These are phyloP conservation scores for Sugiyamaella smithiae DNA, from an alignment of 805 yeast species.

Conservation along the genomic window DNA sequence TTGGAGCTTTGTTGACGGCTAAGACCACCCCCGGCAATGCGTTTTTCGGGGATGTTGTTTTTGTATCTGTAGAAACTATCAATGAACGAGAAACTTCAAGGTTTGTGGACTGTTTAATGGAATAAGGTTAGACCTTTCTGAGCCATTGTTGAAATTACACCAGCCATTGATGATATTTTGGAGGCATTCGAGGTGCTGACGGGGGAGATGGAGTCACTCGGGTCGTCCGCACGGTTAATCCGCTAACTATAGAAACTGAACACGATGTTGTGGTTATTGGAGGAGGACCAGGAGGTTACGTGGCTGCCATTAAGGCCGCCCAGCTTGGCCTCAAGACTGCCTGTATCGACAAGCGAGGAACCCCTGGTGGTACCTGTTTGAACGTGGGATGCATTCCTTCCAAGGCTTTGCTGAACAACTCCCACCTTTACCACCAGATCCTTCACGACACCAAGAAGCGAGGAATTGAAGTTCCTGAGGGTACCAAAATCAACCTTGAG, in stretches of 20 bases:
- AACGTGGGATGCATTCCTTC: constrained; percentile 99
- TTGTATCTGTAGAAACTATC: no score
- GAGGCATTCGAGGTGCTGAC: no score
- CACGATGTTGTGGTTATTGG: constrained; percentile 95
- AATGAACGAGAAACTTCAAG: no score
- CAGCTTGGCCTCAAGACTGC: constrained; percentile 94
- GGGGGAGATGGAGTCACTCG: not conserved
- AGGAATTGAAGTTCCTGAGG: constrained; percentile 76
- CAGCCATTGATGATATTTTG: no score
- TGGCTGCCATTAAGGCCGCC: constrained; percentile 98
- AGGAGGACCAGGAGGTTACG: constrained; percentile 99
- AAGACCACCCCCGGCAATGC: no score
- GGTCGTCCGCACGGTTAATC: constrained; percentile 2
- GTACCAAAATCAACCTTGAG: constrained; percentile 69
- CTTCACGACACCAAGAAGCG: constrained; percentile 77
- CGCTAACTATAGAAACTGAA: constrained; percentile 38
- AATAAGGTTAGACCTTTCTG: no score
- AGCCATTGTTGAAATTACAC: no score
- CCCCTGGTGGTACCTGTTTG: constrained; percentile 96
- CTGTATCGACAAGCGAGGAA: constrained; percentile 95
- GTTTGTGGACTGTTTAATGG: no score
- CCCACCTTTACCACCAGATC: constrained; percentile 87
- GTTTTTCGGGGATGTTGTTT: no score
- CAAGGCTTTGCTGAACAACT: constrained; percentile 90
- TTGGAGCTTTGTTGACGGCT: no score